phyloP scores from a whole-genome alignment of 2,329 filamentous ascomycete genomes.

The Cladosporium sp. region DNA sequence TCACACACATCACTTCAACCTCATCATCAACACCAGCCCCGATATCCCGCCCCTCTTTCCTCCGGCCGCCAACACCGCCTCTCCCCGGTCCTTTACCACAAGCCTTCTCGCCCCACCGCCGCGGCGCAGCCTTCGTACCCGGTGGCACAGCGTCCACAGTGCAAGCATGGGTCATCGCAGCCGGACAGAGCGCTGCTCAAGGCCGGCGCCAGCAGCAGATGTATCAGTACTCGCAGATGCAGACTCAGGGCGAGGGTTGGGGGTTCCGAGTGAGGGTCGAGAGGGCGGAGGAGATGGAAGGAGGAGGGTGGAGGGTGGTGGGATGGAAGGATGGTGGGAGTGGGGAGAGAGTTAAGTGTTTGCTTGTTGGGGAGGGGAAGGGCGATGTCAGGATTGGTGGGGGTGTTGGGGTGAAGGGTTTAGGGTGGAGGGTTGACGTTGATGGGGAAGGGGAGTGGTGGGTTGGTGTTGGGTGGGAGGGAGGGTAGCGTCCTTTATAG shows the following conservation, averaged over 20 bases:
- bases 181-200: conserved; percentile 32
- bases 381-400: conserved; percentile 1
- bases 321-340: not conserved
- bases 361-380: conserved; percentile 15
- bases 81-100: conserved; percentile 47
- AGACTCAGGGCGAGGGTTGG: conserved; percentile 24
- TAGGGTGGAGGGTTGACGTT: conserved; percentile 10
- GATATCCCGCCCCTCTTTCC: conserved; percentile 13
- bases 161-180: conserved; percentile 53
- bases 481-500: not conserved
- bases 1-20: not conserved
- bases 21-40: not conserved
- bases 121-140: conserved; percentile 50
- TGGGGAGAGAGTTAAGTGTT: conserved; percentile 6
- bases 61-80: conserved; percentile 30
- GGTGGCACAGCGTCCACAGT: conserved; percentile 52
- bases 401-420: not conserved
- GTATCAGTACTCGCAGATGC: conserved; percentile 19
- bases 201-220: conserved; percentile 26
- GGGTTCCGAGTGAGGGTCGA: conserved; percentile 26
- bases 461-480: conserved; percentile 17
- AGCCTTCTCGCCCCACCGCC: conserved; percentile 55
- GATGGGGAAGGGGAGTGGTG: conserved; percentile 7
- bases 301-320: conserved; percentile 19
- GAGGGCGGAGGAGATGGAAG: conserved; percentile 23